Evolutionary conservation across 768 basidiomycete genomes (phyloP), one percentile per base, ranked within the genome.

Genomic region (Pleurotus salmoneostramineus): DNA sequence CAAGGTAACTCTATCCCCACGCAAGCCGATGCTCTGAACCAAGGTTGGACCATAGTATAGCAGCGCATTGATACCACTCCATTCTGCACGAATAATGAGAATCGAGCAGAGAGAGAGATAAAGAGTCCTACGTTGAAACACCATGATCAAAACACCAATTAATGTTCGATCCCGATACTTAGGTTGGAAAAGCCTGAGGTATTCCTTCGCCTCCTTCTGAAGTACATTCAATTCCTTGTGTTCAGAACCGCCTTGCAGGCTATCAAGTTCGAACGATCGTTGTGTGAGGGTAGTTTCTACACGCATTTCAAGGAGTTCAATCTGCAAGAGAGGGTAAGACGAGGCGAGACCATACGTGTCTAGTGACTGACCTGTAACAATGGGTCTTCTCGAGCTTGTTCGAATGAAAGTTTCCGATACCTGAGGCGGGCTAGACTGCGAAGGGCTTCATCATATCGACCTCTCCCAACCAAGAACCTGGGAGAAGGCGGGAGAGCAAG

Each of bases 41-140:
- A 93, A 75, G 0, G 83, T 84, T 0, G 91, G 91, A 0, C 90
- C 91, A 62, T 91, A 93, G 64, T 93, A 93, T 6, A 93, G 73
- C 34, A 93, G 67, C 7, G 91, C 90, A 64, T 93, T 93, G 61
- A 93, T 93, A 1, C 91, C 91, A 58, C 84, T 87, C 91, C 91
- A 93, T 72, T 93, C 90, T 93, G 63, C 11, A 56, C 12, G 7
- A n/a, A 50, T 17, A 21, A 45, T 21, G 33, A 6, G 27, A 17
- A 6, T 36, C 34, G 21, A 40, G 6, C 21, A n/a, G 3, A 10
- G 11, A 6, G 14, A 27, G n/a, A 40, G n/a, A 10, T 4, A 21
- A 21, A 2, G 48, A 31, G 14, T 71, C 85, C 42, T 62, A 90
- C 91, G 91, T 70, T 93, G 91, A 63, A 92, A 93, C 52, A 89